phyloP scores from a whole-genome alignment of 345 rosid species.

The Lumnitzera racemosa region DNA sequence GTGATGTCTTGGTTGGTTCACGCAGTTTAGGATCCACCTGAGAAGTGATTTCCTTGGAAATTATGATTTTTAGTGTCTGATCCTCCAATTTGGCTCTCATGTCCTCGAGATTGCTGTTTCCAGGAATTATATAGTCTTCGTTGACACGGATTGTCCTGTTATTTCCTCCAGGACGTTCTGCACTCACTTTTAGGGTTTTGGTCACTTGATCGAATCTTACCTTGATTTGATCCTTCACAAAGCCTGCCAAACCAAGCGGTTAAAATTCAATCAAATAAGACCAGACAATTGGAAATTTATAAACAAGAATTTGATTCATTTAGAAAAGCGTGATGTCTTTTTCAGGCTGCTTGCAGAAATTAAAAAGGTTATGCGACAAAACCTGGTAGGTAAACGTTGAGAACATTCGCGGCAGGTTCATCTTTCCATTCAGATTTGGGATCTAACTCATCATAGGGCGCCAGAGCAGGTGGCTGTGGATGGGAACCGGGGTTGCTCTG shows the following conservation, averaged over 20 bases:
- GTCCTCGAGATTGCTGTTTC: not conserved
- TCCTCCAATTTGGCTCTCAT: slow-evolving; percentile 7
- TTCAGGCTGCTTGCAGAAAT: not conserved
- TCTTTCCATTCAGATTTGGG: slow-evolving; percentile 5
- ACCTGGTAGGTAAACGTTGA: slow-evolving; percentile 5
- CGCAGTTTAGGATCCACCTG: not conserved
- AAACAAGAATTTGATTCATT: not conserved
- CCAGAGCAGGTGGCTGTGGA: not conserved
- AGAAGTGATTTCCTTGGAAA: slow-evolving; percentile 1
- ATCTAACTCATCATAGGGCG: not conserved
- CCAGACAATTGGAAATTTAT: too few relatives aligned
- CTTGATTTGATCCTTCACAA: slow-evolving; percentile 4
- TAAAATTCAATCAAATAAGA: not conserved
- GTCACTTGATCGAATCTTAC: not conserved
- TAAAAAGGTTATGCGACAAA: too few relatives aligned
- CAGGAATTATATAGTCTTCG: not conserved
- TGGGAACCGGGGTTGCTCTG: not conserved
- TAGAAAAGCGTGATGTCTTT: not conserved
- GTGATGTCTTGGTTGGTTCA: not conserved
- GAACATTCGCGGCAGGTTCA: not conserved
- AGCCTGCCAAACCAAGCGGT: not conserved
- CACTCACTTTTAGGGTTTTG: slow-evolving; percentile 1
- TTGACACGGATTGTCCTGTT: slow-evolving; percentile 1
- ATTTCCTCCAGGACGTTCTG: slow-evolving; percentile 2
- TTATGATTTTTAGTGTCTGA: slow-evolving; percentile 6